Evolutionary conservation across 352 stramenopile genomes (phyloP).

Genomic region (Phytopythium kandeliae): DNA sequence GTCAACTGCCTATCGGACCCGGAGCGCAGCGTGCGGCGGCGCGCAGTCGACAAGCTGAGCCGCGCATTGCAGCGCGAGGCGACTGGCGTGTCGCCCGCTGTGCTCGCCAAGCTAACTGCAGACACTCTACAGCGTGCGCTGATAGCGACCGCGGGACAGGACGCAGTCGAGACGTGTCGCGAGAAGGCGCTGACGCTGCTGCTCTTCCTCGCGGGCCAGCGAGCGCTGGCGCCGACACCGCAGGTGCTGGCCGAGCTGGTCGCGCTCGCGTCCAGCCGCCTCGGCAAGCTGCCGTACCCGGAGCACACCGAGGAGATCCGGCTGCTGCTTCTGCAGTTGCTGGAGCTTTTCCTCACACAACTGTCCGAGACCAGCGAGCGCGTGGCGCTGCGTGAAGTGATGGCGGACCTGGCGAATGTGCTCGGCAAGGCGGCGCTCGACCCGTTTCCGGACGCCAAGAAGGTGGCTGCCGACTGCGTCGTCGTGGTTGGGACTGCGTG

Average conservation of each 20-base stretch:
- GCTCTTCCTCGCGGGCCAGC: conserved; percentile 46
- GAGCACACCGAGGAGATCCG: conserved; percentile 83
- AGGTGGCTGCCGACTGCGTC: conserved; percentile 55
- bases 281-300: conserved; percentile 72
- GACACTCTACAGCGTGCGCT: conserved; percentile 42
- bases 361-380: conserved; percentile 13
- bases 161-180: conserved; percentile 73
- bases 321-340: conserved; percentile 56
- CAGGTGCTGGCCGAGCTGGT: conserved; percentile 43
- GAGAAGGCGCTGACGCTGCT: conserved; percentile 61
- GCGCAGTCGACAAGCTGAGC: conserved; percentile 67
- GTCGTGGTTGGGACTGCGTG: conserved; percentile 49
- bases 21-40: conserved; percentile 62
- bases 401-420: conserved; percentile 59
- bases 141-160: conserved; percentile 35
- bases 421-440: conserved; percentile 71
- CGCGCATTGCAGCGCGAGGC: conserved; percentile 42
- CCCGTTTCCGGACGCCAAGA: conserved; percentile 80
- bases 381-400: conserved; percentile 41
- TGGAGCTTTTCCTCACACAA: conserved; percentile 51
- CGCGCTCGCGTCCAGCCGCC: conserved; percentile 32
- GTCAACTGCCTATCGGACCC: conserved; percentile 75
- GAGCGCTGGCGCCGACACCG: conserved; percentile 35
- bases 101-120: conserved; percentile 38
- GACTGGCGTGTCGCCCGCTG: conserved; percentile 17